These are phyloP conservation scores for Danielozyma ontarioensis DNA, from an alignment of 805 yeast species.

Conservation along the genomic window DNA sequence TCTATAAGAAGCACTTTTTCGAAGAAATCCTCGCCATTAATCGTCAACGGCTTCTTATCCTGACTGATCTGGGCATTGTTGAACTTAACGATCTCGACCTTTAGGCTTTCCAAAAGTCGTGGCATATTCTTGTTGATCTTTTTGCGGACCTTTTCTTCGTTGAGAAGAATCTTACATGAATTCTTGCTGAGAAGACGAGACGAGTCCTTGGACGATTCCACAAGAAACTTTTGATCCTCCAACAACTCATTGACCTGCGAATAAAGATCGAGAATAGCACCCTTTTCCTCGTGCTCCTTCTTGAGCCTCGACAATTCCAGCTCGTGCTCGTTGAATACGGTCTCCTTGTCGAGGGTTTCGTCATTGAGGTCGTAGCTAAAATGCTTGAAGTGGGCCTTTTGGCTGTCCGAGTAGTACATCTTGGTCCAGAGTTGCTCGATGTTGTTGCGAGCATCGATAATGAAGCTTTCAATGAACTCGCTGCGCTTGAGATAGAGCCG, in stretches of 20 bases:
- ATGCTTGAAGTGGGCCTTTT: conserved; percentile 44
- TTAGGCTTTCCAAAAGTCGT: conserved; percentile 47
- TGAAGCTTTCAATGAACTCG: conserved; percentile 62
- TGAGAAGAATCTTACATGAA: conserved; percentile 70
- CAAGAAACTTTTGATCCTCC: conserved; percentile 57
- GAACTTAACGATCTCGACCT: conserved; percentile 42
- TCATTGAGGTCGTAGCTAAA: conserved; percentile 29
- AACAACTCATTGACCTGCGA: conserved; percentile 51
- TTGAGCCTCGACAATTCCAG: conserved; percentile 51
- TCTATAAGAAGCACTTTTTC: conserved; percentile 33
- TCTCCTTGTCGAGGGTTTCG: conserved; percentile 49
- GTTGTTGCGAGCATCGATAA: conserved; percentile 53
- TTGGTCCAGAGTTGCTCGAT: conserved; percentile 60
- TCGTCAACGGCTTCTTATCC: conserved; percentile 19
- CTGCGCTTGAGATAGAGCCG: conserved; percentile 58
- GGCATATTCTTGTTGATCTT: conserved; percentile 68
- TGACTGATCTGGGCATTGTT: conserved; percentile 27
- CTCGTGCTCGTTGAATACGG: conserved; percentile 59
- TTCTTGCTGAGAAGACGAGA: conserved; percentile 70
- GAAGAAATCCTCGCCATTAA: conserved; percentile 47
- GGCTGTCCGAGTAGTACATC: conserved; percentile 52
- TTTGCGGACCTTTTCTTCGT: conserved; percentile 76
- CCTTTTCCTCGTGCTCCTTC: conserved; percentile 43
- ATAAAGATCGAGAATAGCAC: conserved; percentile 53
- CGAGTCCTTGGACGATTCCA: conserved; percentile 71